These are phyloP conservation scores for Groenewaldozyma auringiensis DNA, from an alignment of 1,139 yeast species.

Conservation along the genomic window DNA sequence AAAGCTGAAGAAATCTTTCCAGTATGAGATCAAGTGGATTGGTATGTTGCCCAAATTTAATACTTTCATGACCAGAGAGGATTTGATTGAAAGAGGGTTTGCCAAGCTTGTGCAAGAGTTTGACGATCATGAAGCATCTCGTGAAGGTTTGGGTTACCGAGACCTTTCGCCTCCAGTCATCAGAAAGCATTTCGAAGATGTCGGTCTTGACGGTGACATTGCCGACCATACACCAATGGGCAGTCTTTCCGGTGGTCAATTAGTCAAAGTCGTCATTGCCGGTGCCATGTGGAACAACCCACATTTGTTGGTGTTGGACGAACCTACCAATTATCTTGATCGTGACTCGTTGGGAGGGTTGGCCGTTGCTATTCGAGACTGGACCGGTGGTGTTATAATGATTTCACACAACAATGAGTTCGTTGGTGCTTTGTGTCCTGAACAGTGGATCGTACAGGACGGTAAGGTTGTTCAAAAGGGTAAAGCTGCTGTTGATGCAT, in stretches of 20 bases:
- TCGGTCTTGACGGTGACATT: conserved; percentile 95
- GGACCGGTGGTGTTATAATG: conserved; percentile 98
- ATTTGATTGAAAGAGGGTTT: conserved; percentile 72
- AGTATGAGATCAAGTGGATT: conserved; percentile 94
- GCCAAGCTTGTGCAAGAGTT: conserved; percentile 83
- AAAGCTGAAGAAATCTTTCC: conserved; percentile 92
- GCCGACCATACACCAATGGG: conserved; percentile 98
- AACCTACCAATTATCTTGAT: conserved; percentile 84
- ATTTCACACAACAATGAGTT: conserved; percentile 96
- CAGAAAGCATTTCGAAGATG: conserved; percentile 93
- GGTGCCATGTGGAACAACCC: conserved; percentile 99
- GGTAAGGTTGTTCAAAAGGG: conserved; percentile 86
- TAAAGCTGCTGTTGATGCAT: conserved; percentile 60
- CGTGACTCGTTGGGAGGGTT: conserved; percentile 96
- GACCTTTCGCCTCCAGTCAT: conserved; percentile 86
- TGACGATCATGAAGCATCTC: conserved; percentile 96
- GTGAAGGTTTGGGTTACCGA: conserved; percentile 98
- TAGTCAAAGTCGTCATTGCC: conserved; percentile 96
- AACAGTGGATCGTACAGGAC: conserved; percentile 95
- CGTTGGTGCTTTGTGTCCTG: conserved; percentile 96
- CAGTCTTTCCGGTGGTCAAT: conserved; percentile 93
- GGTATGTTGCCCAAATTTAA: conserved; percentile 88
- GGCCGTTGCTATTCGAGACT: conserved; percentile 94
- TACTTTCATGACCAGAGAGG: conserved; percentile 86
- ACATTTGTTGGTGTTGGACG: conserved; percentile 93